These are phyloP conservation scores for Blastobotrys petasosporus DNA, from an alignment of 1,139 yeast species.

Conservation along the genomic window DNA sequence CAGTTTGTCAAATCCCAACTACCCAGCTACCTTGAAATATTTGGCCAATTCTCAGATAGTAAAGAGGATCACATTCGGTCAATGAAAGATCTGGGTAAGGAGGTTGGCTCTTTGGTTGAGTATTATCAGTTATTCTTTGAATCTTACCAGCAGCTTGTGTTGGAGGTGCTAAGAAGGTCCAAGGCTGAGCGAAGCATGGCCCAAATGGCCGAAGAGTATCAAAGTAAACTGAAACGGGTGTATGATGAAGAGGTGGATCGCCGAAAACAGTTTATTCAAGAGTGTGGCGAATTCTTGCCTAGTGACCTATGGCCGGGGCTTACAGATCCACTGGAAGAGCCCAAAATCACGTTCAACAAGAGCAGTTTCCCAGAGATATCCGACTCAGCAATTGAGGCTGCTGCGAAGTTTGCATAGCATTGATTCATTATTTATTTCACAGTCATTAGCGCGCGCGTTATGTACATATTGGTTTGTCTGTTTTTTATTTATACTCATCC, in stretches of 20 bases:
- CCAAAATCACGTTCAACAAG: conserved; percentile 21
- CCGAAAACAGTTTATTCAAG: conserved; percentile 39
- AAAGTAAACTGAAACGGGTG: conserved; percentile 34
- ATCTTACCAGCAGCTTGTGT: conserved; percentile 45
- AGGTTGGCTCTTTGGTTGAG: conserved; percentile 35
- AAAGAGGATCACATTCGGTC: conserved; percentile 23
- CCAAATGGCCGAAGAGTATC: conserved; percentile 38
- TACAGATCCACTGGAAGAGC: conserved; percentile 29
- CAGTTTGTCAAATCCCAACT: conserved; percentile 23
- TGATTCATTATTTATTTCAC: conserved; percentile 5
- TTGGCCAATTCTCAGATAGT: conserved; percentile 15
- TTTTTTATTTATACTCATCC: conserved; percentile 16
- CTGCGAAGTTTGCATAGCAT: conserved; percentile 7
- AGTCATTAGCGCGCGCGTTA: conserved; percentile 2
- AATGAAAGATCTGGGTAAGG: conserved; percentile 27
- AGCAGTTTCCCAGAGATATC: conserved; percentile 19
- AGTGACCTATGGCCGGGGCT: conserved; percentile 46
- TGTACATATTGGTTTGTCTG: background rate
- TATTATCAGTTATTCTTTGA: conserved; percentile 45
- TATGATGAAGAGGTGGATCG: conserved; percentile 38
- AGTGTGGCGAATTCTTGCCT: conserved; percentile 50
- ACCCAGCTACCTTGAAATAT: conserved; percentile 17
- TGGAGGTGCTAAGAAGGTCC: conserved; percentile 47
- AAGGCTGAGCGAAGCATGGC: conserved; percentile 38
- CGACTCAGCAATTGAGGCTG: conserved; percentile 11